Base-by-base conservation (phyloP, 352 stramenopile species). In the Saprolegnia parasitica region DNA sequence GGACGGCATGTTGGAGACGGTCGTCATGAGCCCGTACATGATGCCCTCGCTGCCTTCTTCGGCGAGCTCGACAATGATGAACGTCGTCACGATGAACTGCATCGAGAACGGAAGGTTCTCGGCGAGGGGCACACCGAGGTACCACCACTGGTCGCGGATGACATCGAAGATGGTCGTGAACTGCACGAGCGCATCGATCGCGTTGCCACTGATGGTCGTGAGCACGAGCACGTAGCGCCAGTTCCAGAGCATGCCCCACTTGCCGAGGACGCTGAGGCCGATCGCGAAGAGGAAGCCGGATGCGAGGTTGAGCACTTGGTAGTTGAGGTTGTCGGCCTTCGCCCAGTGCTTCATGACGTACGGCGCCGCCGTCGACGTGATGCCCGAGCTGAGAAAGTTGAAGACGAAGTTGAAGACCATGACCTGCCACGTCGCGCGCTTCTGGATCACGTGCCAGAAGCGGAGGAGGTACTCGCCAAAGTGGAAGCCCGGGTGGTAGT, bases 391-490 rank as follows among this genome's bases (percentile, higher is more conserved):
- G 67, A 94, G 84, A 24, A 73, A 79, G 5, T 75, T 76, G 5
- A 89, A 54, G 16, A 61, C 9, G 24, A 91, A 74, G 47, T 86
- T 72, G 55, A 91, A 94, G 37, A 85, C 71, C 24, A 94, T 57
- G 18, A 93, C 71, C 50, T 91, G 85, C 81, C 83, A 94, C 74
- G 91, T 80, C 2, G 75, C 81, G 18, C 81, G 84, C 39, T 79
- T 81, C 68, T 92, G 86, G 3, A 81, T 45, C 10, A 91, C 20
- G 24, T 26, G 10, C 56, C 67, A 72, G 47, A 72, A 68, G 13
- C 35, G 45, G 21, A 26, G 20, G 0, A 67, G 5, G 20, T 67
- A 67, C 21, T 29, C 55, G 18, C 20, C 18, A 24, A 71, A 57
- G 15, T 66, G 18, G 16, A 67, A 45, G 13, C 20, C 29, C 21